Conservation (phyloP, 2,329 filamentous ascomycete genomes). For the Coniella vitis region DNA sequence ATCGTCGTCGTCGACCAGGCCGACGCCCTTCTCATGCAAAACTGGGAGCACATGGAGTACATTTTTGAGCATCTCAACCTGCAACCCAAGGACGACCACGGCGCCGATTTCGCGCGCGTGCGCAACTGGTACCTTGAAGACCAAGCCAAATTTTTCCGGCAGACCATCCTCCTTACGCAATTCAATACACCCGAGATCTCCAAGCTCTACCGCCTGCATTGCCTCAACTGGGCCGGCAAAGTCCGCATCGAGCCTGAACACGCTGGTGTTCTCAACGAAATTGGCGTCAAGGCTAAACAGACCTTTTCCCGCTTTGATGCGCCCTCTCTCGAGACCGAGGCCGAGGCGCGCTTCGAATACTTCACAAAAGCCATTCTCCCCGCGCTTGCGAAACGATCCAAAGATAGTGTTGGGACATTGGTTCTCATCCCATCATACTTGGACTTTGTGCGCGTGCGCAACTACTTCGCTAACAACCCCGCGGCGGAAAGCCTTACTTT, state of each 20-base stretch:
- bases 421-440: constrained; percentile 91
- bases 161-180: constrained; percentile 74
- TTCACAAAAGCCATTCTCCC: constrained; percentile 80
- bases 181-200: constrained; percentile 88
- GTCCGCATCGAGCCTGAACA: constrained; percentile 66
- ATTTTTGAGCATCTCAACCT: constrained; percentile 88
- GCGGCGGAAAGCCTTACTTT: constrained; percentile 56
- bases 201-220: constrained; percentile 66
- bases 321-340: constrained; percentile 63
- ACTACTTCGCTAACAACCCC: constrained; percentile 73
- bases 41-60: constrained; percentile 93
- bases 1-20: constrained; percentile 85
- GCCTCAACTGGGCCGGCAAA: constrained; percentile 76
- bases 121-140: constrained; percentile 90
- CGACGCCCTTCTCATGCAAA: constrained; percentile 93
- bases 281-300: constrained; percentile 69
- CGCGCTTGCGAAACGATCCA: constrained; percentile 60
- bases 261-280: constrained; percentile 63
- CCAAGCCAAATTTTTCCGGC: constrained; percentile 71
- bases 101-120: constrained; percentile 88
- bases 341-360: constrained; percentile 84
- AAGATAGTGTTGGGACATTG: constrained; percentile 62
- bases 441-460: constrained; percentile 89
- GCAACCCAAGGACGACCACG: constrained; percentile 82
- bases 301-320: constrained; percentile 85